Percentiles rank a stretch among this genome's conserved stretches.
Evolutionary conservation across 73 alveolate species (phyloP).

Genomic region (Tetrahymena borealis): DNA sequence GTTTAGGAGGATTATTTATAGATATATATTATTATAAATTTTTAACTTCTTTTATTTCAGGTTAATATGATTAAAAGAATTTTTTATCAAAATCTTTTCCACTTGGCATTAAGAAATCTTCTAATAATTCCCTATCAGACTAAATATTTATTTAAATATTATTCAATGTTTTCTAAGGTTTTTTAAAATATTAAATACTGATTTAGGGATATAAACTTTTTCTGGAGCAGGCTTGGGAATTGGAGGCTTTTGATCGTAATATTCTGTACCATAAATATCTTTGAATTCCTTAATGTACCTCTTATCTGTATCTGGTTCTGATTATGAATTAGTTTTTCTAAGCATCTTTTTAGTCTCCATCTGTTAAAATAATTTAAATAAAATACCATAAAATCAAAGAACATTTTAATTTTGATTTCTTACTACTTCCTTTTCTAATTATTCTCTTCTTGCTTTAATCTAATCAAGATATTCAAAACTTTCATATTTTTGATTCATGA

Average conservation of each 20-base stretch:
- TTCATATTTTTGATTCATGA: neutral
- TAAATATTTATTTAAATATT: neutral
- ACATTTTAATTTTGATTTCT: neutral
- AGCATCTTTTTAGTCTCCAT: neutral
- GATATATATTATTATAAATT: neutral
- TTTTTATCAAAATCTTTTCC: neutral
- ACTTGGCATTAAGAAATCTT: neutral
- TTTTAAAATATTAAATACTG: neutral
- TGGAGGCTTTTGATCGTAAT: neutral
- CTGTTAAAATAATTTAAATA: neutral
- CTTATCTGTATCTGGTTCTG: neutral
- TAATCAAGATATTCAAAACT: conserved; percentile 1
- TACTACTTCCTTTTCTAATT: neutral
- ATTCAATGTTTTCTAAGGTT: too few relatives aligned
- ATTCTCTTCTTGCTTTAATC: neutral
- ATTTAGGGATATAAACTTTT: neutral
- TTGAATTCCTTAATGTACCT: neutral
- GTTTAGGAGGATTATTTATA: neutral
- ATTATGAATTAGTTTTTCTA: neutral
- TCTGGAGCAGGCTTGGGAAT: neutral
- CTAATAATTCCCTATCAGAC: neutral
- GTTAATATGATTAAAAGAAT: neutral
- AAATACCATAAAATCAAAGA: neutral
- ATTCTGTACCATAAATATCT: neutral
- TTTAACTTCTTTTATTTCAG: neutral